Base-by-base conservation (phyloP, 2,329 filamentous ascomycete genomes). In the Macroventuria anomochaeta region DNA sequence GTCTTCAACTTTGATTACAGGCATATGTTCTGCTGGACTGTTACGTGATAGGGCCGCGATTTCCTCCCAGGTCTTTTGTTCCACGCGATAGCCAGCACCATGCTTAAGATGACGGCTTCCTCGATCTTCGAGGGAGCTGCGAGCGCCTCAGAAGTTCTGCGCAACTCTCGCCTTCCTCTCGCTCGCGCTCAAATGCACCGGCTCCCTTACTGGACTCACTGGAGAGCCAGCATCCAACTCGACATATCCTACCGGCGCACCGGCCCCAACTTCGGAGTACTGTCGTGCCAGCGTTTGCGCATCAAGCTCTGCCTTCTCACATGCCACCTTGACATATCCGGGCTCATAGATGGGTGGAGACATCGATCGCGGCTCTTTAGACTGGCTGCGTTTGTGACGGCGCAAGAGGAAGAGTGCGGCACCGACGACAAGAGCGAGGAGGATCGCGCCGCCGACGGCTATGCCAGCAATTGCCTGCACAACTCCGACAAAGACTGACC, bases 391-490 rank as follows among this genome's bases (percentile, higher is more conserved):
- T 17, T 49, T 52, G 34, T 46, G 55, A 12, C 57, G 58, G 10
- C 53, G 56, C 7, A 60, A 26, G 20, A 65, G 31, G 43, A 60
- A 34, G n/a, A 64, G 40, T 1, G 39, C 31, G 11, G 31, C 49
- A 26, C 58, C 46, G 20, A 59, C 26, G 12, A 57, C 28, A 13
- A 62, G 32, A 10, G 56, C 37, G 2, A 64, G 31, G 8, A 60
- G 37, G 0, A 39, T 37, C 3, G 51, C 43, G 33, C 62, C 49
- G 36, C 60, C 64, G 2, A 60, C 52, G 21, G 60, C 59, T 51
- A 54, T 54, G 1, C 61, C 67, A 3, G 57, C 57, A 3, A 68
- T 63, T 2, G 55, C 53, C 7, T 55, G 11, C 53, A 48, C 23
- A 25, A 25, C n/a, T n/a, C n/a, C n/a, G n/a, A n/a, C n/a, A n/a